Evolutionary conservation across 75 land plant species (phyloP).

Genomic region (Azolla pinnata): DNA sequence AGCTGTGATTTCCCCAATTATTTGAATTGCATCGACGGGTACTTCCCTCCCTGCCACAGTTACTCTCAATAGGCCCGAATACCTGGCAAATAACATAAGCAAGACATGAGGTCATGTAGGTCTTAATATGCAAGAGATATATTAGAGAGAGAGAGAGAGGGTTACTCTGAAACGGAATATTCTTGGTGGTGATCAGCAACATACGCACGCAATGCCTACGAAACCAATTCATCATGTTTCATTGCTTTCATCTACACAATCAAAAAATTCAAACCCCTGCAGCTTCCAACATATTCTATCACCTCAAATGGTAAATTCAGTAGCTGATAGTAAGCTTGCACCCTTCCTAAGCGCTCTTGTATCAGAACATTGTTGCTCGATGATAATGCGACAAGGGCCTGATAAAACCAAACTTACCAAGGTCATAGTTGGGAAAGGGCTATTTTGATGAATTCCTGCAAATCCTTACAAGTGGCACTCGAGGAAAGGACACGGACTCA

Average conservation of each 20-base stretch:
- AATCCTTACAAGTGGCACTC: not conserved
- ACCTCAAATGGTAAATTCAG: constrained; percentile 94
- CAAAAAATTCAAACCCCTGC: not conserved
- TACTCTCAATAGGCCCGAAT: constrained; percentile 64
- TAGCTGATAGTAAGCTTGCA: constrained; percentile 83
- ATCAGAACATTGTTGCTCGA: constrained; percentile 60
- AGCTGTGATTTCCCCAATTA: constrained; percentile 52
- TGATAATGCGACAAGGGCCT: constrained; percentile 86
- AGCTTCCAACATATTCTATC: constrained; percentile 3
- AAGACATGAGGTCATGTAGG: not conserved
- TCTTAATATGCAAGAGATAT: not conserved
- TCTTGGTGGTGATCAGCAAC: constrained; percentile 57
- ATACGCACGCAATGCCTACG: constrained; percentile 90
- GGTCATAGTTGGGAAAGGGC: not conserved
- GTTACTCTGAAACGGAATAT: constrained; percentile 68
- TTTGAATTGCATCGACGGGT: constrained; percentile 61
- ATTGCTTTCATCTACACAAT: no score
- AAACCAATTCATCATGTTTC: no score
- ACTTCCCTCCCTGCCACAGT: constrained; percentile 87
- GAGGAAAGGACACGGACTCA: no score
- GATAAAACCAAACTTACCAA: constrained; percentile 2
- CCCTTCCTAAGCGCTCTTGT: constrained; percentile 70
- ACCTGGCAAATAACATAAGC: constrained; percentile 36
- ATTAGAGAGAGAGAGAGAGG: not conserved
- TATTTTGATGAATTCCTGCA: not conserved